A percentile compares a stretch with the other conserved stretches of the same genome.
phyloP scores from a whole-genome alignment of 192 early-diverging fungal species.

The Oehlia diaphana region DNA sequence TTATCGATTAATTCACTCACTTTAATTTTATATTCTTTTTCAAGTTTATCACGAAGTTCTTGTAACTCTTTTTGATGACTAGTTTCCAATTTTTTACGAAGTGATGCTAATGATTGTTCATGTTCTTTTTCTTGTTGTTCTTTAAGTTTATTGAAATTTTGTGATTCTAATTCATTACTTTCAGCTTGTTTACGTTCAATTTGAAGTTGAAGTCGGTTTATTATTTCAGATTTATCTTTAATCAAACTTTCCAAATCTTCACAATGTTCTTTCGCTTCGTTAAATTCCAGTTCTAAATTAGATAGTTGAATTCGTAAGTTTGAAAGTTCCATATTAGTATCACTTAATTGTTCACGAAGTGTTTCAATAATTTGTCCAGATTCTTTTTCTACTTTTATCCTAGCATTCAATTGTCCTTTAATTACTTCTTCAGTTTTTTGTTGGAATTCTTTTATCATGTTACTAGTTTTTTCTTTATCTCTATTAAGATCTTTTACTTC shows the following conservation, averaged over 20 bases:
- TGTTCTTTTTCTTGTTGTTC: conserved; percentile 2
- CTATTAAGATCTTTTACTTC: background rate
- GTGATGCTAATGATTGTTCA: background rate
- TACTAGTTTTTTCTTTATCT: background rate
- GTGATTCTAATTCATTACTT: background rate
- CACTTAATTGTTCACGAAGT: background rate
- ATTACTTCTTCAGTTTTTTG: conserved; percentile 8
- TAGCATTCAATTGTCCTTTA: conserved; percentile 8
- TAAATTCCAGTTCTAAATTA: background rate
- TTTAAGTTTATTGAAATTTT: background rate
- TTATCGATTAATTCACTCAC: background rate
- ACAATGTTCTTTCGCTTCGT: background rate
- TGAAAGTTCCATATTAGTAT: background rate
- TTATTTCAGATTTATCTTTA: background rate
- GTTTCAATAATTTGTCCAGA: background rate
- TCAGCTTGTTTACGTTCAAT: background rate
- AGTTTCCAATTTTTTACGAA: background rate
- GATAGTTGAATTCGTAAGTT: background rate
- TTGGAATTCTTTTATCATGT: background rate
- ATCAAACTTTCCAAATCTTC: background rate
- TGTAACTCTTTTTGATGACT: conserved; percentile 5
- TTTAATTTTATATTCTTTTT: conserved; percentile 2
- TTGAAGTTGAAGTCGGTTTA: conserved; percentile 1
- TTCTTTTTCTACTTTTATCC: background rate
- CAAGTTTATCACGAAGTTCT: conserved; percentile 1